phyloP scores from a whole-genome alignment of 1,284 basidiomycete species.

The Neonothopanus nambi region DNA sequence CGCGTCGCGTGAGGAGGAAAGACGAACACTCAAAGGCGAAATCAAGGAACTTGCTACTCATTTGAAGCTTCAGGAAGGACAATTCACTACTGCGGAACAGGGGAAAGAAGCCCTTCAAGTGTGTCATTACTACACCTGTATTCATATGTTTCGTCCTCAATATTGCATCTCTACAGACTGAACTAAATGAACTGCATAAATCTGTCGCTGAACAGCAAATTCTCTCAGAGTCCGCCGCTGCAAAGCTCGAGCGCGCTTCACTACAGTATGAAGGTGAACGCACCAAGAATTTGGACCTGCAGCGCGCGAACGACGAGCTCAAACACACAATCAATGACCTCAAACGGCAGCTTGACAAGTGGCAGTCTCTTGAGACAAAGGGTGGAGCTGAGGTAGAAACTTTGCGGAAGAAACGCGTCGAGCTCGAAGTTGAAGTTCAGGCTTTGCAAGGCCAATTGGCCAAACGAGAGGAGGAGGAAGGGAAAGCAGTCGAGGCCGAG shows the following conservation, averaged over 20 bases:
- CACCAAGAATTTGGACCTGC: conserved; percentile 52
- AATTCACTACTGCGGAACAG: conserved; percentile 35
- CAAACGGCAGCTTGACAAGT: conserved; percentile 63
- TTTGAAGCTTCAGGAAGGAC: conserved; percentile 38
- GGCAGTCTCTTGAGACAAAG: conserved; percentile 64
- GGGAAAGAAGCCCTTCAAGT: conserved; percentile 49
- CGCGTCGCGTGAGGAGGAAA: conserved; percentile 30
- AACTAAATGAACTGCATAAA: conserved; percentile 44
- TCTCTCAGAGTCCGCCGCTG: conserved; percentile 42
- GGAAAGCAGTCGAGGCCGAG: conserved; percentile 39
- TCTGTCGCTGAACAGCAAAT: conserved; percentile 48
- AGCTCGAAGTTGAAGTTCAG: conserved; percentile 55
- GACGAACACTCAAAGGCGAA: conserved; percentile 19
- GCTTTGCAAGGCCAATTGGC: conserved; percentile 47
- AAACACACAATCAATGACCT: conserved; percentile 55
- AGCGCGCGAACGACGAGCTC: conserved; percentile 55
- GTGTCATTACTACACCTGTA: conserved; percentile 15
- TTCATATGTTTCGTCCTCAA: conserved; percentile 2
- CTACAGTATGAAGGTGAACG: conserved; percentile 59
- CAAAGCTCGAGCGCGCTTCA: conserved; percentile 55
- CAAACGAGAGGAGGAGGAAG: conserved; percentile 34
- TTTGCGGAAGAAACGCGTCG: conserved; percentile 52
- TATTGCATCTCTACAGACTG: conserved; percentile 33
- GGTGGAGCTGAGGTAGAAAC: conserved; percentile 59
- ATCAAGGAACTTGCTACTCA: conserved; percentile 31